Evolutionary conservation across 2,329 filamentous ascomycete species (phyloP).

Genomic region (Cladosporium oxysporum): DNA sequence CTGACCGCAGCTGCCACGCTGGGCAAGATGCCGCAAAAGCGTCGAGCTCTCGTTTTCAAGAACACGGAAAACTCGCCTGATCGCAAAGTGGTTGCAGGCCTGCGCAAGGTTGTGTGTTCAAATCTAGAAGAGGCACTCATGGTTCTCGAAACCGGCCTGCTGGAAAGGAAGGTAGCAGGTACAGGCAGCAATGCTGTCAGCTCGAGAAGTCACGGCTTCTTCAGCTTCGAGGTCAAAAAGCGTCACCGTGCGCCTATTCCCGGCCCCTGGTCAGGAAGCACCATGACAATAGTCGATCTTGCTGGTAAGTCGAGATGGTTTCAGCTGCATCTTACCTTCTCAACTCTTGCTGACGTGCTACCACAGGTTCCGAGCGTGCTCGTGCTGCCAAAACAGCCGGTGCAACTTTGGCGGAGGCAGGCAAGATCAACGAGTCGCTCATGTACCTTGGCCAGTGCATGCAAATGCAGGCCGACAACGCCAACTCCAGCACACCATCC

Average conservation of each 20-base stretch:
- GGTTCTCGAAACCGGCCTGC: slow-evolving; percentile 84
- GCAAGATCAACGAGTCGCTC: slow-evolving; percentile 96
- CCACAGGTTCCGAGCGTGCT: slow-evolving; percentile 75
- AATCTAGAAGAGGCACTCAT: slow-evolving; percentile 81
- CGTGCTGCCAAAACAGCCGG: slow-evolving; percentile 92
- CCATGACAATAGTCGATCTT: slow-evolving; percentile 85
- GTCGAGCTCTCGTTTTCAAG: slow-evolving; percentile 89
- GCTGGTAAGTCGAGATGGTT: slow-evolving; percentile 60
- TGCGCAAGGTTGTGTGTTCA: slow-evolving; percentile 86
- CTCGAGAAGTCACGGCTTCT: slow-evolving; percentile 92
- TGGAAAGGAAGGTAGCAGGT: slow-evolving; percentile 82
- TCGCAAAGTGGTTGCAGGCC: slow-evolving; percentile 88
- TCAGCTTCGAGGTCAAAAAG: slow-evolving; percentile 93
- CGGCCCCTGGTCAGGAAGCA: slow-evolving; percentile 71
- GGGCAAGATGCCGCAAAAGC: slow-evolving; percentile 53
- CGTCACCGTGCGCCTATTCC: slow-evolving; percentile 54
- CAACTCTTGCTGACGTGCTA: slow-evolving; percentile 26
- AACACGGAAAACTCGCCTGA: slow-evolving; percentile 84
- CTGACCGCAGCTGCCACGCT: slow-evolving; percentile 64
- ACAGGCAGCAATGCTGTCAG: slow-evolving; percentile 92
- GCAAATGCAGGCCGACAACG: slow-evolving; percentile 86
- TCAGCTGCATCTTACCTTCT: not conserved
- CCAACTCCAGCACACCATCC: slow-evolving; percentile 51
- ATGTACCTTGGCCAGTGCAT: slow-evolving; percentile 98
- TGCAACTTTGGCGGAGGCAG: slow-evolving; percentile 87